Conservation (phyloP, 768 basidiomycete genomes). For the Neoboletus brunneissimus region DNA sequence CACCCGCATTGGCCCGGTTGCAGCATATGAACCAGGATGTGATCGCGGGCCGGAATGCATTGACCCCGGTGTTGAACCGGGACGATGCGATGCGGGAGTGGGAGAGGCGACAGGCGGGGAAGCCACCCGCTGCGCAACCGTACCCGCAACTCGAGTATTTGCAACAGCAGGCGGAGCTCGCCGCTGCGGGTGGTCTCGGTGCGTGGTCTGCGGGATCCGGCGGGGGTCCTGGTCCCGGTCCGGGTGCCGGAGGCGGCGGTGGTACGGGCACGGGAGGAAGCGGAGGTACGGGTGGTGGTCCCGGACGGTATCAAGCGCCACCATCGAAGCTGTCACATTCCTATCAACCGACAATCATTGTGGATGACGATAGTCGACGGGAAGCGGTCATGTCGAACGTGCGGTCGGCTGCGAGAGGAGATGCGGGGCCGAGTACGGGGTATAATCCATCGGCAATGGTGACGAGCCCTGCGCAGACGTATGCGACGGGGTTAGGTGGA, state of each 20-base stretch:
- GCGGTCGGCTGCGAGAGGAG: slow-evolving; percentile 57
- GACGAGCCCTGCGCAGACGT: slow-evolving; percentile 74
- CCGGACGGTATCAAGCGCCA: slow-evolving; percentile 46
- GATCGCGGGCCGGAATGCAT: slow-evolving; percentile 66
- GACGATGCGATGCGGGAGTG: slow-evolving; percentile 96
- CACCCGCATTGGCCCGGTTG: slow-evolving; percentile 86
- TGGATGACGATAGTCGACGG: slow-evolving; percentile 66
- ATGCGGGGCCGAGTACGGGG: slow-evolving; percentile 38
- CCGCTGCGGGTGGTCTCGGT: slow-evolving; percentile 56
- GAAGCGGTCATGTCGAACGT: slow-evolving; percentile 84
- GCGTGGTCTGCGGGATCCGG: slow-evolving; percentile 47
- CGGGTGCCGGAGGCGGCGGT: background rate
- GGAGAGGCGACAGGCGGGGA: slow-evolving; percentile 85
- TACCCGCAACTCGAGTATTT: slow-evolving; percentile 90
- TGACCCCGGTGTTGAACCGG: slow-evolving; percentile 91
- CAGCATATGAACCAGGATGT: slow-evolving; percentile 88
- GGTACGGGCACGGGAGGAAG: slow-evolving; percentile 28
- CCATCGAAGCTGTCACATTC: slow-evolving; percentile 34
- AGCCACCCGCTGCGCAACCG: slow-evolving; percentile 64
- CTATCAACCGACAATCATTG: slow-evolving; percentile 55
- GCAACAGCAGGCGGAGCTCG: slow-evolving; percentile 90
- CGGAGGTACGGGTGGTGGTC: slow-evolving; percentile 13
- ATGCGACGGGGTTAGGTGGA: slow-evolving; percentile 38
- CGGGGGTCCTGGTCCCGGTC: background rate
- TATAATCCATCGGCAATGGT: slow-evolving; percentile 54